Percentiles rank a stretch among this genome's conserved stretches.
Evolutionary conservation across 768 basidiomycete species (phyloP).

Genomic region (Pluteus cervinus): DNA sequence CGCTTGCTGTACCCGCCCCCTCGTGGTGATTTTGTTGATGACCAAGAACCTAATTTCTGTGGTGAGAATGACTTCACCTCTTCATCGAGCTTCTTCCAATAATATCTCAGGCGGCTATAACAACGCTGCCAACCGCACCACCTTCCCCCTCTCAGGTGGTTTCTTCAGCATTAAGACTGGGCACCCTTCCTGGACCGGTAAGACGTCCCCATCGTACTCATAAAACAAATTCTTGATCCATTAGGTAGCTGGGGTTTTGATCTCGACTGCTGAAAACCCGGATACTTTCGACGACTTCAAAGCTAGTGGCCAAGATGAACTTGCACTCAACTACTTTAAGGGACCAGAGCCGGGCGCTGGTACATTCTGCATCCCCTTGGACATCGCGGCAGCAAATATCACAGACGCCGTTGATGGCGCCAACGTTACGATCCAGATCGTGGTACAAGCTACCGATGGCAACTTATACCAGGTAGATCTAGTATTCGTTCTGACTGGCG

Average conservation of each 20-base stretch:
- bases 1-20: constrained; percentile 65
- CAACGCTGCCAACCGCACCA: constrained; percentile 48
- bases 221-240: no score
- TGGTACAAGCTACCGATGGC: constrained; percentile 63
- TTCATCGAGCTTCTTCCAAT: neutral
- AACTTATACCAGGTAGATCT: constrained; percentile 53
- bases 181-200: constrained; percentile 52
- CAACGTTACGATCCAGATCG: constrained; percentile 64
- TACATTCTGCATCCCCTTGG: constrained; percentile 14
- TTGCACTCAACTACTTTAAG: constrained; percentile 6
- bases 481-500: neutral
- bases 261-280: constrained; percentile 47
- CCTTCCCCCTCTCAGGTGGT: constrained; percentile 61
- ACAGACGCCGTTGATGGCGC: constrained; percentile 49
- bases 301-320: constrained; percentile 10
- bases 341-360: constrained; percentile 6
- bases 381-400: constrained; percentile 40
- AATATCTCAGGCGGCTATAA: constrained; percentile 51
- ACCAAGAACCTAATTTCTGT: constrained; percentile 53
- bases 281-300: constrained; percentile 50
- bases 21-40: constrained; percentile 59
- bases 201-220: constrained; percentile 11
- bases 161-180: constrained; percentile 54
- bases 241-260: constrained; percentile 30
- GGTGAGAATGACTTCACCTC: constrained; percentile 34